phyloP scores from a whole-genome alignment of 169 alveolate genomes.

The Plasmodium chabaudi region DNA sequence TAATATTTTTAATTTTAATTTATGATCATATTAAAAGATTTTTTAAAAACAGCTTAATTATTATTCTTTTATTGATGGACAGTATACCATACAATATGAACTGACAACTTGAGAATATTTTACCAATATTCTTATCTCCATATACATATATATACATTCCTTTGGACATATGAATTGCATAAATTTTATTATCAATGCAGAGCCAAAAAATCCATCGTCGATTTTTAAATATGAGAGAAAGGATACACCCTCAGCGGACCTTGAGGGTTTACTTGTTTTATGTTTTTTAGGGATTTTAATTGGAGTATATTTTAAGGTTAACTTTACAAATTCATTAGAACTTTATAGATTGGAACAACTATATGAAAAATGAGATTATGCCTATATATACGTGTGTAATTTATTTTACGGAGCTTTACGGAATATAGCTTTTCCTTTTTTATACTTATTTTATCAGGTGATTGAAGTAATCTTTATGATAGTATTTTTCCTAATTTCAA shows the following conservation, averaged over 20 bases:
- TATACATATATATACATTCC: background rate
- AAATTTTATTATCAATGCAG: constrained; percentile 1
- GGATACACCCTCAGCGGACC: constrained; percentile 53
- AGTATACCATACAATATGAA: background rate
- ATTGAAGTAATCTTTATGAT: constrained; percentile 45
- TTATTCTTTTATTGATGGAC: background rate
- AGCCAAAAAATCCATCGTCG: constrained; percentile 59
- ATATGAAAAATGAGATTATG: background rate
- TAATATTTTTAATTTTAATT: background rate
- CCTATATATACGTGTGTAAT: background rate
- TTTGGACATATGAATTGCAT: background rate
- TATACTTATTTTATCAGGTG: constrained; percentile 7
- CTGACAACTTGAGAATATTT: background rate
- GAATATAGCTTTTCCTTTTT: background rate
- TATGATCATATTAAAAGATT: too few relatives aligned
- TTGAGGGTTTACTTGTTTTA: constrained; percentile 49
- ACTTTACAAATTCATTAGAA: background rate
- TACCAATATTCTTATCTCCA: background rate
- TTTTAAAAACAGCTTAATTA: too few relatives aligned
- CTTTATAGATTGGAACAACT: background rate
- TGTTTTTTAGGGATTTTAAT: constrained; percentile 58
- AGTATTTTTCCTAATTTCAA: constrained; percentile 33
- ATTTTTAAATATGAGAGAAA: constrained; percentile 37
- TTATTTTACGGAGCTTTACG: background rate
- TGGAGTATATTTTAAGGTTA: constrained; percentile 55